Percentiles rank a stretch among this genome's conserved stretches.
Evolutionary conservation across 1,284 basidiomycete species (phyloP).

Genomic region (Omphalotus olearius): DNA sequence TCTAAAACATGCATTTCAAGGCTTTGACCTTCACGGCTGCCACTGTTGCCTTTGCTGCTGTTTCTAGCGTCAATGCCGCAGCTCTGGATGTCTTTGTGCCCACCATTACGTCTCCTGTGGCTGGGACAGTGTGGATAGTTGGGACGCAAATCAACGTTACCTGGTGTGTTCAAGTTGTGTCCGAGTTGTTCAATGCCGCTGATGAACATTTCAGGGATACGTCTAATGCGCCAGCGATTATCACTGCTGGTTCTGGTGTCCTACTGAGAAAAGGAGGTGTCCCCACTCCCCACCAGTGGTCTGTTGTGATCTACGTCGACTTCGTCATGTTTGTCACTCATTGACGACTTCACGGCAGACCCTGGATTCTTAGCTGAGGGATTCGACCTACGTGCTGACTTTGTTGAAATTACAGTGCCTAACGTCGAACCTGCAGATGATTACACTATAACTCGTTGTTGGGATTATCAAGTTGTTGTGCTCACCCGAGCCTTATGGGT

Average conservation of each 20-base stretch:
- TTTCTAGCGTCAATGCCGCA: background rate
- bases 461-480: too few relatives aligned
- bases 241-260: conserved; percentile 4
- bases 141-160: conserved; percentile 11
- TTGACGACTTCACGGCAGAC: too few relatives aligned
- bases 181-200: background rate
- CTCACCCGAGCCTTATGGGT: too few relatives aligned
- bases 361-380: too few relatives aligned
- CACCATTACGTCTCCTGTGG: conserved; percentile 9
- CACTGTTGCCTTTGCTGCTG: background rate
- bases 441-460: too few relatives aligned
- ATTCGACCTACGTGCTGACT: too few relatives aligned
- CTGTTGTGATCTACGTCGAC: background rate
- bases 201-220: conserved; percentile 5
- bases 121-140: conserved; percentile 8
- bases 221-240: conserved; percentile 8
- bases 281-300: too few relatives aligned
- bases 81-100: conserved; percentile 10
- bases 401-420: too few relatives aligned
- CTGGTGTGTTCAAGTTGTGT: conserved; percentile 1
- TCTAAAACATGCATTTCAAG: conserved; percentile 2
- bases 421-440: too few relatives aligned
- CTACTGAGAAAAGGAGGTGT: background rate
- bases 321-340: too few relatives aligned
- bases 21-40: background rate